Percentiles rank a stretch among this genome's conserved stretches.
phyloP scores from a whole-genome alignment of 345 rosid species.

The Euphorbia pulcherrima region DNA sequence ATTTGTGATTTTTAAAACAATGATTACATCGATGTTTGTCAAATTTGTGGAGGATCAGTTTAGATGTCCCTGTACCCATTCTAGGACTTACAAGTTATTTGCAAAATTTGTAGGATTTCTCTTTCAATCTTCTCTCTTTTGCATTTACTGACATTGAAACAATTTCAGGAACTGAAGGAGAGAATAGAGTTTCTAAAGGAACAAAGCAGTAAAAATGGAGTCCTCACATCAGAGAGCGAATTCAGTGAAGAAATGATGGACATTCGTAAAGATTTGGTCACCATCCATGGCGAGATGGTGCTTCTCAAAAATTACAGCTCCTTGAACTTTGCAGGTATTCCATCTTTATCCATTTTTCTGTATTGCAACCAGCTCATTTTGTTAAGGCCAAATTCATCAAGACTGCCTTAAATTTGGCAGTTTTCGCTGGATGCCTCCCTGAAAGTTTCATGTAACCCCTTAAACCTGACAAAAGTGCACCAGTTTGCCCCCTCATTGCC shows the following conservation, averaged over 20 bases:
- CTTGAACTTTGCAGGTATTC: slow-evolving; percentile 78
- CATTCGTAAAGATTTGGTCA: slow-evolving; percentile 80
- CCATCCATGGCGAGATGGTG: slow-evolving; percentile 93
- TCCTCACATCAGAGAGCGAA: slow-evolving; percentile 54
- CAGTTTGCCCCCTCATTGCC: no score
- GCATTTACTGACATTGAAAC: background rate
- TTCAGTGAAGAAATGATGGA: slow-evolving; percentile 93
- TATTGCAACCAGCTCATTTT: background rate
- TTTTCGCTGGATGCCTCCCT: no score
- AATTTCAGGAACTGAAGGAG: slow-evolving; percentile 70
- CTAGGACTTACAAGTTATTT: background rate
- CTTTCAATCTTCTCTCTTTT: background rate
- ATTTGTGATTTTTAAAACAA: no score
- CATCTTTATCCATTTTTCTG: slow-evolving; percentile 7
- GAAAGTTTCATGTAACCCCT: no score
- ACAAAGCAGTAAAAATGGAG: slow-evolving; percentile 47
- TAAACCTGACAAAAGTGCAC: no score
- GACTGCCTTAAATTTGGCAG: no score
- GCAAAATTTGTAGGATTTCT: background rate
- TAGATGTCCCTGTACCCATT: background rate
- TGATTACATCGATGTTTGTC: background rate
- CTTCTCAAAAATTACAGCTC: slow-evolving; percentile 89
- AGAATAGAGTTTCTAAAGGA: slow-evolving; percentile 63
- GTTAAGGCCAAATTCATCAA: slow-evolving; percentile 10
- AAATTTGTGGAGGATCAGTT: background rate